Percentiles rank a stretch among this genome's conserved stretches.
These are phyloP conservation scores for Fusarium bulbicola DNA, from an alignment of 2,329 filamentous ascomycete genomes.

Conservation along the genomic window DNA sequence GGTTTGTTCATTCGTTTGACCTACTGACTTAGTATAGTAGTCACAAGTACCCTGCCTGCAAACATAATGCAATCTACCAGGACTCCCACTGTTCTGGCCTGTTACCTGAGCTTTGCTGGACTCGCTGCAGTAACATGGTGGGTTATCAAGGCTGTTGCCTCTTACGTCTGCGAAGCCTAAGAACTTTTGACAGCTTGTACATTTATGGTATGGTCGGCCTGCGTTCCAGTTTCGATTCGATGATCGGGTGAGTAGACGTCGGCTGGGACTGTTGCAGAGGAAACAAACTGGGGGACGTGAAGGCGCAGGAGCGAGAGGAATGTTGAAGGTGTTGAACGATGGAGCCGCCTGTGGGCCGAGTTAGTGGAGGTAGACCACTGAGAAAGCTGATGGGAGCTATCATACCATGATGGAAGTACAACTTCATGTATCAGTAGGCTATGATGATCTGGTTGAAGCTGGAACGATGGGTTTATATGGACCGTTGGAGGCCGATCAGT, in stretches of 20 bases:
- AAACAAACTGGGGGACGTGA: not conserved
- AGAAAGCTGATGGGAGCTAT: accelerated
- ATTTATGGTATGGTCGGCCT: not conserved
- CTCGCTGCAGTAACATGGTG: not conserved
- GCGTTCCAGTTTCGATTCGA: not conserved
- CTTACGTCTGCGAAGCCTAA: not conserved
- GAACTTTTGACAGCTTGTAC: not conserved
- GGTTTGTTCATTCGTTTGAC: not conserved
- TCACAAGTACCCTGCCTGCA: not conserved
- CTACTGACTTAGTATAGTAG: not conserved
- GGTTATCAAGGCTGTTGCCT: not conserved
- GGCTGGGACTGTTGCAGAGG: not conserved
- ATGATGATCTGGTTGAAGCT: not conserved
- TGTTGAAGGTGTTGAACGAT: not conserved
- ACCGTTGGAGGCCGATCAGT: not conserved
- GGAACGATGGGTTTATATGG: not conserved
- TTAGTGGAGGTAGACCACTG: not conserved
- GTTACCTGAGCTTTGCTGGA: not conserved
- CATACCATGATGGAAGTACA: not conserved
- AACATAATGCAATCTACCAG: not conserved
- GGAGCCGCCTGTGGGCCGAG: not conserved
- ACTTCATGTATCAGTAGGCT: not conserved
- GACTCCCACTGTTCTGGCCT: not conserved
- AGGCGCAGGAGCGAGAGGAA: not conserved
- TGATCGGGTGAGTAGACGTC: not conserved